Percentiles rank a stretch among this genome's conserved stretches.
Conservation (phyloP, 225 moss, liverwort and hornwort genomes). For the Sphagnum contortum region DNA sequence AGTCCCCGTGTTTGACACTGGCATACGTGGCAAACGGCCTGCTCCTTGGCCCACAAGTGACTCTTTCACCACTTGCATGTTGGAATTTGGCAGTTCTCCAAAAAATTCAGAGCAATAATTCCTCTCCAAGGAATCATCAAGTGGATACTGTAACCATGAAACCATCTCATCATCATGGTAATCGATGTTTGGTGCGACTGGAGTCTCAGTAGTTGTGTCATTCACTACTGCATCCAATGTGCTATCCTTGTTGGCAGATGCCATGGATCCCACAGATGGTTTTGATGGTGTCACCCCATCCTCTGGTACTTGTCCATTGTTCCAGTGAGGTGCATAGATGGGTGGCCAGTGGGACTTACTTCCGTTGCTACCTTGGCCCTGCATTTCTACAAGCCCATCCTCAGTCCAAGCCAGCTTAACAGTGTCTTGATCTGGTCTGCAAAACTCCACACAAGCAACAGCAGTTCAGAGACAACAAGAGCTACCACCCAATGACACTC, state of each 20-base stretch:
- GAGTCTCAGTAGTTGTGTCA: conserved; percentile 27
- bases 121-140: conserved; percentile 64
- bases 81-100: conserved; percentile 47
- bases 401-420: conserved; percentile 35
- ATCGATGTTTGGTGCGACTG: conserved; percentile 11
- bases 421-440: conserved; percentile 49
- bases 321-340: conserved; percentile 31
- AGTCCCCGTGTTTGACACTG: conserved; percentile 16
- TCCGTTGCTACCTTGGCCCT: conserved; percentile 41
- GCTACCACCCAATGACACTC: background rate
- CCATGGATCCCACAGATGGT: conserved; percentile 8
- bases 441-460: conserved; percentile 3
- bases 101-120: conserved; percentile 68
- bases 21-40: conserved; percentile 24
- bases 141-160: conserved; percentile 69
- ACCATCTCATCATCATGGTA: conserved; percentile 67
- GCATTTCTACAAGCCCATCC: conserved; percentile 46
- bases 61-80: conserved; percentile 39
- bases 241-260: conserved; percentile 20
- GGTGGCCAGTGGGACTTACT: conserved; percentile 44
- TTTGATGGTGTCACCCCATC: conserved; percentile 62
- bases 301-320: conserved; percentile 29
- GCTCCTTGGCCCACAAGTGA: conserved; percentile 25
- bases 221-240: conserved; percentile 31
- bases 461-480: background rate